phyloP scores from a whole-genome alignment of 192 early-diverging fungal genomes.

The Linnemannia elongata region DNA sequence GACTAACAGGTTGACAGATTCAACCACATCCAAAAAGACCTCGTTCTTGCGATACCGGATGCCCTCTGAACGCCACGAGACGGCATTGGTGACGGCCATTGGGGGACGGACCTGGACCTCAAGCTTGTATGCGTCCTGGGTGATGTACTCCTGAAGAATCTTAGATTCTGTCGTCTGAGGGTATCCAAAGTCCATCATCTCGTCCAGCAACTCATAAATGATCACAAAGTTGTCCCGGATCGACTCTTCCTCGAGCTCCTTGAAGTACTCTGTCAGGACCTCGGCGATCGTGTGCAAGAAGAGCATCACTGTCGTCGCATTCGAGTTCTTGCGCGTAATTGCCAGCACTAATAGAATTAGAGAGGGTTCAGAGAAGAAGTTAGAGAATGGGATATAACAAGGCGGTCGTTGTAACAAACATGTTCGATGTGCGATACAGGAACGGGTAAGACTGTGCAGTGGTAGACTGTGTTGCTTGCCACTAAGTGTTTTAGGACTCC shows the following conservation, averaged over 20 bases:
- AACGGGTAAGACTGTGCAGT: not conserved
- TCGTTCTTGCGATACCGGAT: conserved; percentile 99
- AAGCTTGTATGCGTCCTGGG: conserved; percentile 96
- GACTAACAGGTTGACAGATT: conserved; percentile 95
- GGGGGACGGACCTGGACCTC: conserved; percentile 92
- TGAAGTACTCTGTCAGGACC: conserved; percentile 96
- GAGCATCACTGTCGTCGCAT: conserved; percentile 94
- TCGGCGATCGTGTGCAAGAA: conserved; percentile 94
- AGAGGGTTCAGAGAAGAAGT: not conserved
- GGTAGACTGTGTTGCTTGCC: not conserved
- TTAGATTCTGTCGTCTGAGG: conserved; percentile 92
- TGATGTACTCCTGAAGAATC: conserved; percentile 93
- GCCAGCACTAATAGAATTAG: conserved; percentile 78
- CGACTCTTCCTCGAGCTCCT: conserved; percentile 90
- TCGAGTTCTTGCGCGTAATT: conserved; percentile 97
- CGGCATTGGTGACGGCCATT: conserved; percentile 94
- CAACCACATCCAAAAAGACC: conserved; percentile 98
- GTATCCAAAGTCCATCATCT: conserved; percentile 95
- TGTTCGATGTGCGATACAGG: conserved; percentile 83
- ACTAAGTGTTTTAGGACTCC: not conserved
- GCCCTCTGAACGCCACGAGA: conserved; percentile 93
- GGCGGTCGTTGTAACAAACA: conserved; percentile 72
- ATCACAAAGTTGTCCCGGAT: conserved; percentile 94
- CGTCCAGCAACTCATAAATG: conserved; percentile 90
- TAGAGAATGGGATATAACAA: not conserved